Conservation (phyloP, 2,329 filamentous ascomycete genomes). For the Paramyrothecium sp. region DNA sequence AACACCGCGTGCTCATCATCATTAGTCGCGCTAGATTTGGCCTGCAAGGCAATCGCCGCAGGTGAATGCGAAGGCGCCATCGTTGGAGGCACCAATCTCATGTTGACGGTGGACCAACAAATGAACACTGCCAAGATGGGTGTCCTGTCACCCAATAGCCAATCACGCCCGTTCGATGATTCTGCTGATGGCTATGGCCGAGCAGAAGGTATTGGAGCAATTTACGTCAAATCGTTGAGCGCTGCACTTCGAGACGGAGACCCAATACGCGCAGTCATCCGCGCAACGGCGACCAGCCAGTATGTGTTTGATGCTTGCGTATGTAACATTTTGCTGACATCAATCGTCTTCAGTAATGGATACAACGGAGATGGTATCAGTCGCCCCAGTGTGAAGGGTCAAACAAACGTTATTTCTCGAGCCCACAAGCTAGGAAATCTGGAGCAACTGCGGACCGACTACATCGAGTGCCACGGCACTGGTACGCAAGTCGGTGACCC, state of each 20-base stretch:
- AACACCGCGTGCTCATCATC: slow-evolving; percentile 45
- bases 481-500: slow-evolving; percentile 25
- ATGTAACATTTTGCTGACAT: slow-evolving; percentile 8
- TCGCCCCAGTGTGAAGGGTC: slow-evolving; percentile 43
- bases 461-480: slow-evolving; percentile 28
- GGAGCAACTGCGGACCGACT: slow-evolving; percentile 20
- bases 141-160: slow-evolving; percentile 27
- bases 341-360: slow-evolving; percentile 37
- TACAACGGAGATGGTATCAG: slow-evolving; percentile 45
- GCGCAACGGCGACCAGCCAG: slow-evolving; percentile 45
- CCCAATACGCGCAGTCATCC: slow-evolving; percentile 46
- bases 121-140: slow-evolving; percentile 16
- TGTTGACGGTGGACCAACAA: slow-evolving; percentile 19
- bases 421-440: slow-evolving; percentile 18
- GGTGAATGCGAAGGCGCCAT: slow-evolving; percentile 30
- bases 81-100: slow-evolving; percentile 27
- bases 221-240: slow-evolving; percentile 52
- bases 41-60: slow-evolving; percentile 25
- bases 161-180: slow-evolving; percentile 45
- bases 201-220: slow-evolving; percentile 53
- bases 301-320: slow-evolving; percentile 13
- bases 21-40: slow-evolving; percentile 39
- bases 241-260: slow-evolving; percentile 53
- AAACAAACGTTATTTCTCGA: slow-evolving; percentile 31
- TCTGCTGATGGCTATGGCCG: slow-evolving; percentile 52